Evolutionary conservation across 495 filamentous ascomycete species (phyloP), one percentile per base, ranked within the genome.

Genomic region (Xylaria intraflava): DNA sequence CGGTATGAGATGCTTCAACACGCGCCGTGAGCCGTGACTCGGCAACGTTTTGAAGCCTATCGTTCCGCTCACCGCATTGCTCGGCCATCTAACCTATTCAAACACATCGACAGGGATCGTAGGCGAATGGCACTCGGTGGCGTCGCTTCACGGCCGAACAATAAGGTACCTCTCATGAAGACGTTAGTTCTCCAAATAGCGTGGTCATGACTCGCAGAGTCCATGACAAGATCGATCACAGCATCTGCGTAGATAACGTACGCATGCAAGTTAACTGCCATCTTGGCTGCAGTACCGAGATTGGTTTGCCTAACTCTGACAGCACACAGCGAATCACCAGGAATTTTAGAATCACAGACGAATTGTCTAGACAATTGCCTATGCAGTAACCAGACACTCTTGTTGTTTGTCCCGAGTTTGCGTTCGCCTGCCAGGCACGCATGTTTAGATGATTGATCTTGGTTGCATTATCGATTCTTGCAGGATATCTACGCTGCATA

Each of bases 341-440:
- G n/a, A 38, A 17, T 38, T 17, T 14, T 3, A 38, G 3, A 19
- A 17, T 3, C n/a, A 16, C 35, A n/a, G 35, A 3, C 35, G 5
- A 17, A 17, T 38, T 3, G 2, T 2, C 9, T 11, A 14, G 3
- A 17, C n/a, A n/a, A 16, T 16, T 38, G n/a, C 14, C 16, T 3
- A n/a, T 19, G 35, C 35, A 17, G 17, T 4, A 23, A 24, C 24
- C 42, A 12, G 43, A 31, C 35, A 11, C n/a, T 5, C 35, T n/a
- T 38, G n/a, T 38, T 38, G n/a, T 38, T 38, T 38, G 35, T 19
- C 35, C 35, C 35, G 35, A 38, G 43, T 23, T 44, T 6, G 46
- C 33, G 11, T 33, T 26, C 8, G 46, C 40, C 31, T 53, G 51
- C 51, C 46, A 53, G 51, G 51, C 30, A 46, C 51, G 26, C 7